Evolutionary conservation across 225 moss, liverwort and hornwort species (phyloP).

Genomic region (Straminergon stramineum): DNA sequence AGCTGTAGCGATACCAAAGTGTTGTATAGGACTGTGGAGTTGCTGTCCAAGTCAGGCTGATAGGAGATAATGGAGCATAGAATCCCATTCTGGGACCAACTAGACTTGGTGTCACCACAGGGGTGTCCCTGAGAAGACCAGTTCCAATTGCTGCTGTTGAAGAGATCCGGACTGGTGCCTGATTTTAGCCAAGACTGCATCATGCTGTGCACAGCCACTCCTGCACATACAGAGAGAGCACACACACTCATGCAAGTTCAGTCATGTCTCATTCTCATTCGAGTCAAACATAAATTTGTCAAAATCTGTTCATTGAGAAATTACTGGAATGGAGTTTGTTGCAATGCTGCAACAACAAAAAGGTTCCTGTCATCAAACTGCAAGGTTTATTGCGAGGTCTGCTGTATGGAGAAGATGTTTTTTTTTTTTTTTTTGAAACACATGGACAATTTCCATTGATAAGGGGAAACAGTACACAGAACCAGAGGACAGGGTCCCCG

Average conservation of each 20-base stretch:
- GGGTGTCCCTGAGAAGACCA: not conserved
- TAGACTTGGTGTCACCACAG: no score
- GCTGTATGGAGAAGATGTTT: no score
- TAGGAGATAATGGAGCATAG: not conserved
- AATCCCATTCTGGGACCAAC: no score
- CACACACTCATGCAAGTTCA: not conserved
- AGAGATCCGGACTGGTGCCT: not conserved
- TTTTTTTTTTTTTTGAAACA: no score
- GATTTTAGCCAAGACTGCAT: not conserved
- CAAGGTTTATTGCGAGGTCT: no score
- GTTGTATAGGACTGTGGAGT: not conserved
- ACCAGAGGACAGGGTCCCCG: no score
- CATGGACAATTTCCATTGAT: no score
- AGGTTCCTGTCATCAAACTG: not conserved
- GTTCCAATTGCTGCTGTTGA: not conserved
- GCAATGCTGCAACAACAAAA: no score
- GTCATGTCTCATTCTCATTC: fast-evolving
- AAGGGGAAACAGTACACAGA: no score
- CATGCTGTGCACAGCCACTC: not conserved
- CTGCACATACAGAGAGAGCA: not conserved
- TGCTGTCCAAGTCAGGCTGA: not conserved
- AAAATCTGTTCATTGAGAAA: not conserved
- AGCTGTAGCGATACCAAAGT: fast-evolving
- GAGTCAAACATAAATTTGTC: no score
- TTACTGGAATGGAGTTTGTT: no score